Evolutionary conservation across 208 protist genomes (phyloP).

Genomic region (Trypanosoma avium): DNA sequence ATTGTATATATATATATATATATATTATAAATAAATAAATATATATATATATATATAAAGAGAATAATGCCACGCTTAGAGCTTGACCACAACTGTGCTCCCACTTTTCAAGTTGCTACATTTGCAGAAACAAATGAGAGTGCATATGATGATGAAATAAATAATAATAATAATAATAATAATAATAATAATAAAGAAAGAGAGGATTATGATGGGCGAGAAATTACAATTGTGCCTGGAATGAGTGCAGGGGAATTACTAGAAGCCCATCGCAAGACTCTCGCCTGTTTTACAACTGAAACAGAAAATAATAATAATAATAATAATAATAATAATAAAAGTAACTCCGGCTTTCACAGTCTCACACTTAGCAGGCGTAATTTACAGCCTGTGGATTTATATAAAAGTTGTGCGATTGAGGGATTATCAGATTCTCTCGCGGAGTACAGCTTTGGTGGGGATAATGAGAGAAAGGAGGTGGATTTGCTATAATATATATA

Average conservation of each 20-base stretch:
- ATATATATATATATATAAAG: too few species aligned
- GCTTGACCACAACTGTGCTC: slow-evolving; percentile 25
- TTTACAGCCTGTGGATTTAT: slow-evolving; percentile 34
- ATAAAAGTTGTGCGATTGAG: slow-evolving; percentile 4
- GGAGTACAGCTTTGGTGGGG: slow-evolving; percentile 23
- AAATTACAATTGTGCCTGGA: slow-evolving; percentile 51
- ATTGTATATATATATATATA: too few species aligned
- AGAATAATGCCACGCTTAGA: slow-evolving; percentile 9
- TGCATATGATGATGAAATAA: too few species aligned
- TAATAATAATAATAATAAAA: too few species aligned
- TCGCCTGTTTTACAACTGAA: slow-evolving; percentile 28
- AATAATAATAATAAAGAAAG: slow-evolving; percentile 34
- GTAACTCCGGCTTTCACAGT: slow-evolving; percentile 47
- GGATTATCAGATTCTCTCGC: neutral
- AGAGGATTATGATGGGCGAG: slow-evolving; percentile 28
- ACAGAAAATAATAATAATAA: neutral
- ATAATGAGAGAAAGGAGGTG: too few species aligned
- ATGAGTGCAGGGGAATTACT: slow-evolving; percentile 67
- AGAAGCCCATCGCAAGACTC: slow-evolving; percentile 48
- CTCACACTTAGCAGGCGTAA: slow-evolving; percentile 78
- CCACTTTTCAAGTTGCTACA: slow-evolving; percentile 39
- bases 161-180: too few species aligned
- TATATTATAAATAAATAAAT: too few species aligned
- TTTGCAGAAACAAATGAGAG: slow-evolving; percentile 28
- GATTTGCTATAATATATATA: too few species aligned